phyloP scores from a whole-genome alignment of 352 stramenopile genomes.

The Pythium plurisporium region DNA sequence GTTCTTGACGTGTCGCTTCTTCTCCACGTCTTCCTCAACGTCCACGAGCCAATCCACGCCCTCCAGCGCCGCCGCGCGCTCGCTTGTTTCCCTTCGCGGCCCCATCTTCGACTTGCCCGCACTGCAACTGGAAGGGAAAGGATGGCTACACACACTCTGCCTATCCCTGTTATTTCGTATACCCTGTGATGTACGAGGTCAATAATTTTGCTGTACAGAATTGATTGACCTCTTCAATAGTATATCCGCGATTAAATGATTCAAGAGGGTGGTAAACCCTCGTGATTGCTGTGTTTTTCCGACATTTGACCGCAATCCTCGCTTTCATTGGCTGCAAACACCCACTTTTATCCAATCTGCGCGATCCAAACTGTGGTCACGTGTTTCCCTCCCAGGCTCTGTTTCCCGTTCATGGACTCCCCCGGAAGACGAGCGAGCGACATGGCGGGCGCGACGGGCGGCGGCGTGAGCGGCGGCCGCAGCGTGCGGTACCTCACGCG shows the following conservation, averaged over 20 bases:
- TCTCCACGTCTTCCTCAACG: constrained; percentile 37
- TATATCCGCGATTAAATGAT: too few relatives aligned
- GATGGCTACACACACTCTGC: constrained; percentile 11
- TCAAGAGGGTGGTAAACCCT: too few relatives aligned
- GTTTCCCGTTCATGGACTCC: neutral
- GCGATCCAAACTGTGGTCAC: neutral
- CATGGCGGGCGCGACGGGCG: constrained; percentile 6
- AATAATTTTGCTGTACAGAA: too few relatives aligned
- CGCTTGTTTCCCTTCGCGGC: constrained; percentile 18
- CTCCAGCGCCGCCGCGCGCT: neutral
- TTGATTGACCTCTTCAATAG: too few relatives aligned
- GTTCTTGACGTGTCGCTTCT: constrained; percentile 32
- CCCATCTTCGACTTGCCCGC: constrained; percentile 11
- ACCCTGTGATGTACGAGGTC: too few relatives aligned
- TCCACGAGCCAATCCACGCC: constrained; percentile 2
- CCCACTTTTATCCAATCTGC: neutral
- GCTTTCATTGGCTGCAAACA: too few relatives aligned
- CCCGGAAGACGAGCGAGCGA: neutral
- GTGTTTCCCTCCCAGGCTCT: neutral
- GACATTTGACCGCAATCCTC: too few relatives aligned
- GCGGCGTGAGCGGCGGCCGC: neutral
- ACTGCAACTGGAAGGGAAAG: neutral
- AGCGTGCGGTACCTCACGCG: constrained; percentile 17
- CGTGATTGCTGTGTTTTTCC: too few relatives aligned
- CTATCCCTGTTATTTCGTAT: too few relatives aligned